These are phyloP conservation scores for Begonia loranthoides DNA, from an alignment of 306 rosid species.

Conservation along the genomic window DNA sequence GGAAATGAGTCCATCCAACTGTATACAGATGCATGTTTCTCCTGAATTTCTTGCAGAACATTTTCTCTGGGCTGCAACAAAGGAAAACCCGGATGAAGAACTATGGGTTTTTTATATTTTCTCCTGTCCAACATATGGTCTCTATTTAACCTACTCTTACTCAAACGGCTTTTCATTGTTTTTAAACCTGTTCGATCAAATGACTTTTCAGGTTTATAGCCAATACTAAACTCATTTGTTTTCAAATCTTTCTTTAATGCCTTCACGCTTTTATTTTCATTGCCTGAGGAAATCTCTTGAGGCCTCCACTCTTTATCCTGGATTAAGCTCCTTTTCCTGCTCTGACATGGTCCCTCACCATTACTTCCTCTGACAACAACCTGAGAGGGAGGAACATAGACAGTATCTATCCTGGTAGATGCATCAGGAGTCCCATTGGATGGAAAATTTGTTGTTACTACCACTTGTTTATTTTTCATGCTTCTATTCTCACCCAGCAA, in stretches of 20 bases:
- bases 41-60: conserved; percentile 23
- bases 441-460: conserved; percentile 21
- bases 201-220: conserved; percentile 24
- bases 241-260: conserved; percentile 25
- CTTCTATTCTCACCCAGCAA: conserved; percentile 49
- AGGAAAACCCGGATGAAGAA: conserved; percentile 21
- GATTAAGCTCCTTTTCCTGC: conserved; percentile 50
- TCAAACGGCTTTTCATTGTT: conserved; percentile 24
- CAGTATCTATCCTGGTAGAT: conserved; percentile 25
- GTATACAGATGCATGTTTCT: conserved; percentile 21
- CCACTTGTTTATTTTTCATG: conserved; percentile 25
- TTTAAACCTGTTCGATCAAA: conserved; percentile 20
- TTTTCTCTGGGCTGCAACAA: conserved; percentile 25
- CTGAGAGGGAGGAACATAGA: conserved; percentile 29
- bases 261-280: conserved; percentile 20
- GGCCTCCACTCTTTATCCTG: conserved; percentile 33
- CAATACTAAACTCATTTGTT: conserved; percentile 9
- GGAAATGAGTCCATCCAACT: conserved; percentile 29
- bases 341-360: conserved; percentile 19
- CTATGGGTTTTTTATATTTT: conserved; percentile 41
- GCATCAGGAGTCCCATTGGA: conserved; percentile 25
- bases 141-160: conserved; percentile 30
- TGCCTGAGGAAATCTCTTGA: conserved; percentile 21
- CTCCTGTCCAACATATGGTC: conserved; percentile 32
- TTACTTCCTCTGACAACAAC: conserved; percentile 32